These are phyloP conservation scores for Lactuca saligna DNA, from an alignment of 129 eudicot genomes.

Conservation along the genomic window DNA sequence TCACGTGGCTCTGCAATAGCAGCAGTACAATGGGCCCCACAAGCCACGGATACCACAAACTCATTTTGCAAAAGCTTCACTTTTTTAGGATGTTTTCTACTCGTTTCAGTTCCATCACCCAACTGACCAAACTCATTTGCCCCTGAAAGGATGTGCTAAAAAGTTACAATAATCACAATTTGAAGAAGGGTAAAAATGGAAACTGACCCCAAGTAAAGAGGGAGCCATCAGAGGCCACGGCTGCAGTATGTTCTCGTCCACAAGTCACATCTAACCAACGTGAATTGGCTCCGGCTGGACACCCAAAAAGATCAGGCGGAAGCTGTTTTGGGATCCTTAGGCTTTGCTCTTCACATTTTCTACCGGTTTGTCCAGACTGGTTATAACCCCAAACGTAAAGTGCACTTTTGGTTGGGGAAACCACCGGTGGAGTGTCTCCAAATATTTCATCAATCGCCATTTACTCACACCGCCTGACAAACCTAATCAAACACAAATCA, in stretches of 20 bases:
- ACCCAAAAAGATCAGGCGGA: constrained; percentile 86
- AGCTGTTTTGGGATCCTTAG: constrained; percentile 92
- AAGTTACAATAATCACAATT: constrained; percentile 13
- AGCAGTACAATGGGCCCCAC: constrained; percentile 99
- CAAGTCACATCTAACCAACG: constrained; percentile 92
- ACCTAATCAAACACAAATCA: constrained; percentile 20
- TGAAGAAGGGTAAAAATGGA: constrained; percentile 13
- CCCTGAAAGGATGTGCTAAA: constrained; percentile 42
- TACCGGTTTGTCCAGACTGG: constrained; percentile 91
- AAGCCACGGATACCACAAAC: constrained; percentile 75
- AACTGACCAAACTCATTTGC: constrained; percentile 97
- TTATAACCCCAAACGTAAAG: constrained; percentile 97
- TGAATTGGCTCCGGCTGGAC: constrained; percentile 71
- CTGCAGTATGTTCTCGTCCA: constrained; percentile 95
- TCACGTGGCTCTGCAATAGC: constrained; percentile 97
- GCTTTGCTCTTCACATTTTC: constrained; percentile 58
- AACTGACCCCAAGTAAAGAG: constrained; percentile 95
- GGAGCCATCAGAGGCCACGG: constrained; percentile 93
- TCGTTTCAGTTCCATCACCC: constrained; percentile 92
- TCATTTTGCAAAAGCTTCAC: constrained; percentile 75
- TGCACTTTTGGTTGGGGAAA: constrained; percentile 70
- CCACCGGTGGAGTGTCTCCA: constrained; percentile 66
- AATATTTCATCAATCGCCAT: constrained; percentile 85
- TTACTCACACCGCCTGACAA: constrained; percentile 19
- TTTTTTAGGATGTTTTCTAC: constrained; percentile 73